Conservation (phyloP, 2,329 filamentous ascomycete species). For the Scolecobasidium constrictum region DNA sequence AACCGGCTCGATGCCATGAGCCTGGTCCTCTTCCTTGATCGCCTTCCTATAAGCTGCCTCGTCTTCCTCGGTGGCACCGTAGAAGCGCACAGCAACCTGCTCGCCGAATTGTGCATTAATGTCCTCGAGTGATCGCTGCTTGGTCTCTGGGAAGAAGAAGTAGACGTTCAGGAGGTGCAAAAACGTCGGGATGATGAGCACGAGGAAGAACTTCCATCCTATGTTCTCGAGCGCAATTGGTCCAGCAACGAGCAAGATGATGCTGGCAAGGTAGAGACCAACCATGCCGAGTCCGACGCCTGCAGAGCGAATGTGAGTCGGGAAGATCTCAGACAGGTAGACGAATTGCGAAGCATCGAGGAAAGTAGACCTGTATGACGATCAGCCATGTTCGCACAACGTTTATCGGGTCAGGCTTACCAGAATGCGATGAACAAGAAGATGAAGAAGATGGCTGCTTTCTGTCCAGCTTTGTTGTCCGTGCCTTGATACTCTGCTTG, state of each 20-base stretch:
- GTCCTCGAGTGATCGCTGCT: constrained; percentile 6
- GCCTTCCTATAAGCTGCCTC: constrained; percentile 13
- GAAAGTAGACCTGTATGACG: constrained; percentile 8
- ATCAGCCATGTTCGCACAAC: constrained; percentile 10
- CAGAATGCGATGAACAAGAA: constrained; percentile 31
- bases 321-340: constrained; percentile 12
- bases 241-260: constrained; percentile 21
- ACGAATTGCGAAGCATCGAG: constrained; percentile 11
- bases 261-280: constrained; percentile 24
- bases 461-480: constrained; percentile 22
- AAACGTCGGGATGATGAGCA: constrained; percentile 15
- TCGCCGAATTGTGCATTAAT: constrained; percentile 13
- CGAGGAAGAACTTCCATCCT: constrained; percentile 18
- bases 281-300: constrained; percentile 27
- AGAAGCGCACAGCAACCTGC: constrained; percentile 15
- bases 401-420: constrained; percentile 8
- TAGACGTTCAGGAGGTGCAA: constrained; percentile 9
- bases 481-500: constrained; percentile 24
- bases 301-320: constrained; percentile 14
- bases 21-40: constrained; percentile 3
- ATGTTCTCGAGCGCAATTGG: constrained; percentile 16
- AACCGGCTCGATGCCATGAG: background rate
- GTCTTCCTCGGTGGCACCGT: constrained; percentile 15
- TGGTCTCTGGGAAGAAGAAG: constrained; percentile 9
- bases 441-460: constrained; percentile 29